Evolutionary conservation across 768 basidiomycete genomes (phyloP).

Genomic region (Plicaturopsis crispa): DNA sequence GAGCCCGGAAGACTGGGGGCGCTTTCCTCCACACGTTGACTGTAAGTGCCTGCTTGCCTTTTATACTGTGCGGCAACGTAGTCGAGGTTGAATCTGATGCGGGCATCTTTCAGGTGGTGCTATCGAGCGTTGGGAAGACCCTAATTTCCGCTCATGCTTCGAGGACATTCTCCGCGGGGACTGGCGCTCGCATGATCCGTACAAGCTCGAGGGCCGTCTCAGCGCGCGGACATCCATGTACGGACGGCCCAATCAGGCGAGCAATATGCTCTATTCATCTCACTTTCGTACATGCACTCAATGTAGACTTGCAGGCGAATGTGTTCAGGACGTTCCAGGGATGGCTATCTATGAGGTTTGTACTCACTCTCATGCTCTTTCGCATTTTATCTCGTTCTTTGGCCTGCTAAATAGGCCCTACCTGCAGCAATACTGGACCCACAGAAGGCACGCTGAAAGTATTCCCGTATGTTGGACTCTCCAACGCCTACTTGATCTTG

Average conservation of each 20-base stretch:
- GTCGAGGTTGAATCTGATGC: slow-evolving; percentile 7
- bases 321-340: slow-evolving; percentile 67
- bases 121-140: slow-evolving; percentile 73
- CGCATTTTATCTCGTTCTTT: slow-evolving; percentile 1
- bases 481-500: slow-evolving; percentile 67
- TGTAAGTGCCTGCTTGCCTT: slow-evolving; percentile 19
- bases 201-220: slow-evolving; percentile 51
- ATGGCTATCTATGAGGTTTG: slow-evolving; percentile 65
- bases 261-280: no score
- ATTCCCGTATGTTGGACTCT: slow-evolving; percentile 57
- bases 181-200: slow-evolving; percentile 64
- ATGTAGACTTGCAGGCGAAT: slow-evolving; percentile 29
- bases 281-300: no score
- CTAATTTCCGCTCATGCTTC: slow-evolving; percentile 50
- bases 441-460: slow-evolving; percentile 63
- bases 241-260: slow-evolving; percentile 43
- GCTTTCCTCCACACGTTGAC: slow-evolving; percentile 31
- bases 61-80: not conserved
- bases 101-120: slow-evolving; percentile 44
- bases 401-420: slow-evolving; percentile 6
- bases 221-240: slow-evolving; percentile 59
- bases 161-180: slow-evolving; percentile 50
- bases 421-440: slow-evolving; percentile 56
- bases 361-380: slow-evolving; percentile 4
- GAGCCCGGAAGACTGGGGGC: slow-evolving; percentile 46